These are phyloP conservation scores for Diaporthe australafricana DNA, from an alignment of 2,329 filamentous ascomycete species.

Conservation along the genomic window DNA sequence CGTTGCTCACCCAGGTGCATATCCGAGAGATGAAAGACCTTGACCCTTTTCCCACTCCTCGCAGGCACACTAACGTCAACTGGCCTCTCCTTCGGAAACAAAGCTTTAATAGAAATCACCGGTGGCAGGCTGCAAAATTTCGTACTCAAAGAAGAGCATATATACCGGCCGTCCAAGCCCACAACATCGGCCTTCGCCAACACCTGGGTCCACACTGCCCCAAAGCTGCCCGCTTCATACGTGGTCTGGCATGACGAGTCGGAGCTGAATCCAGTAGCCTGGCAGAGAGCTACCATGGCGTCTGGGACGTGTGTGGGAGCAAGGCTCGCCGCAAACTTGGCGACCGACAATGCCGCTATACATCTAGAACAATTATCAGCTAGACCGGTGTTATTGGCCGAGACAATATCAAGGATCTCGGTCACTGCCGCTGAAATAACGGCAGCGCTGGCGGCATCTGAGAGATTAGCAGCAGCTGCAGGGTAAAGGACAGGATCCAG, in stretches of 20 bases:
- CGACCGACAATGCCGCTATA: conserved; percentile 60
- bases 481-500: conserved; percentile 64
- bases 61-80: conserved; percentile 53
- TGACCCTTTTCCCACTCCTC: conserved; percentile 64
- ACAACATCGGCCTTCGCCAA: conserved; percentile 63
- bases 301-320: conserved; percentile 61
- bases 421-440: conserved; percentile 55
- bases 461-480: conserved; percentile 56
- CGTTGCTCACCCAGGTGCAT: conserved; percentile 56
- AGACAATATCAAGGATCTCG: conserved; percentile 59
- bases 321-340: conserved; percentile 60
- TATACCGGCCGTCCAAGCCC: conserved; percentile 67
- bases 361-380: conserved; percentile 64
- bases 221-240: conserved; percentile 60
- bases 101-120: conserved; percentile 57
- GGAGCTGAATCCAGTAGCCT: conserved; percentile 57
- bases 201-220: conserved; percentile 68
- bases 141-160: conserved; percentile 62
- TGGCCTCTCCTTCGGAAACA: conserved; percentile 68
- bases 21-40: conserved; percentile 67
- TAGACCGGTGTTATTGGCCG: conserved; percentile 47
- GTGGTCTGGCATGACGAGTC: conserved; percentile 59
- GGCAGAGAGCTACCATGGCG: conserved; percentile 63
- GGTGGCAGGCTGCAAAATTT: conserved; percentile 60
- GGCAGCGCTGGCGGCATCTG: conserved; percentile 50